Percentiles rank a stretch among this genome's conserved stretches.
phyloP scores from a whole-genome alignment of 192 early-diverging fungal genomes.

The Funneliformis geosporum region DNA sequence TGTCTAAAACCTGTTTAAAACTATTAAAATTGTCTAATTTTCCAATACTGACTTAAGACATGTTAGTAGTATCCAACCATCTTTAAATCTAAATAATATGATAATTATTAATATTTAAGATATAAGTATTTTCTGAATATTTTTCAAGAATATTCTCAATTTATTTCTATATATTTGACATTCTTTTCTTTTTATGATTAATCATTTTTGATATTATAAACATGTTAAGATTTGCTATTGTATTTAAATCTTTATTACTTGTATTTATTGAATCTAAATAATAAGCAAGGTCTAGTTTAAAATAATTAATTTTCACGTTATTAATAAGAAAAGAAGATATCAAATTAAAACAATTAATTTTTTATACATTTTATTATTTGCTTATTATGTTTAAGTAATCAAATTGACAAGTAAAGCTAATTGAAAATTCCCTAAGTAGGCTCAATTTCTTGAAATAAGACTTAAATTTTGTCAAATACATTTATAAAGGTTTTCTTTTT shows the following conservation, averaged over 20 bases:
- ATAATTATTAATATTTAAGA: slow-evolving; percentile 25
- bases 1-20: no score
- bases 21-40: no score
- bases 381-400: no score
- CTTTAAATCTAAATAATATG: slow-evolving; percentile 11
- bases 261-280: no score
- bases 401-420: background rate
- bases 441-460: background rate
- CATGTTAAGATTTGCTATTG: slow-evolving; percentile 1
- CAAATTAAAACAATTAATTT: slow-evolving; percentile 14
- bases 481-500: background rate
- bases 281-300: slow-evolving; percentile 16
- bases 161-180: slow-evolving; percentile 1
- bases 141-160: no score
- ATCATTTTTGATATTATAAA: background rate
- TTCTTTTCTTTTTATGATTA: slow-evolving; percentile 2
- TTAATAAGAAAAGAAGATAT: slow-evolving; percentile 14
- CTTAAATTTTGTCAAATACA: slow-evolving; percentile 4
- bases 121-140: background rate
- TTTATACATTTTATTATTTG: background rate
- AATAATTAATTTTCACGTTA: slow-evolving; percentile 16
- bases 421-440: background rate
- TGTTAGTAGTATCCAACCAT: background rate
- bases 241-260: slow-evolving; percentile 15
- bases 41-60: no score